Base-by-base conservation (phyloP, 2,329 filamentous ascomycete genomes). In the Aspergillus melleus region DNA sequence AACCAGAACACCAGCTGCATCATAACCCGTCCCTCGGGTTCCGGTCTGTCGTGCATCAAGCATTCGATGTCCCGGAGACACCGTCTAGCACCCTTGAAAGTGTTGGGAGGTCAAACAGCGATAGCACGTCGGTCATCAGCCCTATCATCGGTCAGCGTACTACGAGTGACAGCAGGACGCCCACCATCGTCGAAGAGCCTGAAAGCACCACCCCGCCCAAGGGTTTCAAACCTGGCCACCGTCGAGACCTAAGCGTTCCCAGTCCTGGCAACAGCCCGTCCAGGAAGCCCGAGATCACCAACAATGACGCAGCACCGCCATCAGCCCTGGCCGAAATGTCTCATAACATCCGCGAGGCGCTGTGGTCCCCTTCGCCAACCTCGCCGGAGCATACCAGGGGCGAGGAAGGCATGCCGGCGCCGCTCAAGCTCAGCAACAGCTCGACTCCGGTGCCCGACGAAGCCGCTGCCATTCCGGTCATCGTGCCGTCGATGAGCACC, bases 41-140 rank as follows among this genome's bases (percentile, higher is more conserved):
- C 67, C 76, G 76, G 39, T 84, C 85, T 1, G 83, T 85, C 14
- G 87, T 90, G 4, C 80, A 88, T 65, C 84, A 88, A 69, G 87
- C 87, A 16, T 90, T 90, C 68, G 86, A 88, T 67, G 79, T 81
- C 50, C 78, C 75, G 26, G 81, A 86, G 61, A 84, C 85, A 42
- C 79, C 79, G 6, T 76, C 81, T 47, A 84, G 84, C 3, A 77
- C 80, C 10, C 82, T 83, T n/a, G 79, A 77, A 55, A 81, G 77
- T 46, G 74, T 86, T n/a, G 79, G 75, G 39, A 78, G 87, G 61
- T 87, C 84, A 55, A 84, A 88, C 64, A 89, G 86, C 59, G 83
- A 83, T 61, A 87, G 86, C 62, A 88, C 87, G 9, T 81, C 83
- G 52, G 80, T 80, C 29, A 86, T 90, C 62, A 89, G 86, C 68